Evolutionary conservation across 352 stramenopile genomes (phyloP).

Genomic region (Achlya hypogyna): DNA sequence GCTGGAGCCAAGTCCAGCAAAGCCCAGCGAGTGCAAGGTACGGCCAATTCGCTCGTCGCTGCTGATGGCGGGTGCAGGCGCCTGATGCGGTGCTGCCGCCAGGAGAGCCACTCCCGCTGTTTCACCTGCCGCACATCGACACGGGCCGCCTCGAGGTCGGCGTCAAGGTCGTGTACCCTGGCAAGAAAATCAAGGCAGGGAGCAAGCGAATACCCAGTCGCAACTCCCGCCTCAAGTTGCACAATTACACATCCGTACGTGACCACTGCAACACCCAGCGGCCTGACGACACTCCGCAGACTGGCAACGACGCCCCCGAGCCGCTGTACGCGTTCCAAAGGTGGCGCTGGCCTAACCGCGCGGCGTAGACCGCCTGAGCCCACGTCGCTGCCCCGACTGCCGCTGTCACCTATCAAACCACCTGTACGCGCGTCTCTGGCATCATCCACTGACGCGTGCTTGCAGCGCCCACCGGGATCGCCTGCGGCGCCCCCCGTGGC

Average conservation of each 20-base stretch:
- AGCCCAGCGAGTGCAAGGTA: too few relatives aligned
- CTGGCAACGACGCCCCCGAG: background rate
- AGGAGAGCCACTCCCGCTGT: background rate
- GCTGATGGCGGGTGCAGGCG: background rate
- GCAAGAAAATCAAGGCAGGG: slow-evolving; percentile 38
- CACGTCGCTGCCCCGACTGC: slow-evolving; percentile 19
- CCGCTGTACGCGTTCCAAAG: background rate
- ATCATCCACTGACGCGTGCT: background rate
- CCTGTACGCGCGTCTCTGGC: background rate
- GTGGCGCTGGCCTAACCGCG: slow-evolving; percentile 26
- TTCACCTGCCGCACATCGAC: slow-evolving; percentile 40
- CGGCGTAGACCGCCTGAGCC: background rate
- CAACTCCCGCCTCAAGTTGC: slow-evolving; percentile 41
- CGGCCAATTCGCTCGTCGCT: too few relatives aligned
- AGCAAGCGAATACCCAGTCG: slow-evolving; percentile 39
- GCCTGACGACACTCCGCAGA: background rate
- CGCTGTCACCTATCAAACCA: slow-evolving; percentile 46
- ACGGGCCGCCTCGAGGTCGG: slow-evolving; percentile 41
- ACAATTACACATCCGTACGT: too few relatives aligned
- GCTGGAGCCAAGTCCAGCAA: too few relatives aligned
- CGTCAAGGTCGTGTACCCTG: slow-evolving; percentile 40
- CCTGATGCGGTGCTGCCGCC: too few relatives aligned
- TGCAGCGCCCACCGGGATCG: background rate
- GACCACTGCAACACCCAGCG: too few relatives aligned
- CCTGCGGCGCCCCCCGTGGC: background rate